Percentiles rank a stretch among this genome's conserved stretches.
Conservation (phyloP, 208 protist species). For the Entamoeba nuttalli region DNA sequence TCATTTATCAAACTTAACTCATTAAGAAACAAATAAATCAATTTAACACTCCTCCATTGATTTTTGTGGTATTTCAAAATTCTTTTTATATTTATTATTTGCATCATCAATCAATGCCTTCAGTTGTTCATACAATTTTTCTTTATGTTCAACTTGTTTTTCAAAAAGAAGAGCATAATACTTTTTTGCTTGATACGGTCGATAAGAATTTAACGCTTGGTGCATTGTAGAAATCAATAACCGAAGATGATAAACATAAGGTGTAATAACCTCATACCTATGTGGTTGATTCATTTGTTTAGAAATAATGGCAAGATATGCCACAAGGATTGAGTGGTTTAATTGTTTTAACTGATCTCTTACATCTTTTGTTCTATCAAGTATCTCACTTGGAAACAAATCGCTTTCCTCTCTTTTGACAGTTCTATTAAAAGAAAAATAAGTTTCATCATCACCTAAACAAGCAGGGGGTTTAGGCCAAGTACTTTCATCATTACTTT, state of each 20-base stretch:
- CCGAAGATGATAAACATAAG: not conserved
- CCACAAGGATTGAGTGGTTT: not conserved
- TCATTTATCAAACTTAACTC: no score
- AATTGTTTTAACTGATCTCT: not conserved
- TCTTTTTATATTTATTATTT: not conserved
- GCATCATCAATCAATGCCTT: not conserved
- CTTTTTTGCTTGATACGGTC: not conserved
- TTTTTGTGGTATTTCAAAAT: not conserved
- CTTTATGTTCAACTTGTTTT: not conserved
- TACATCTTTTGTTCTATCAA: not conserved
- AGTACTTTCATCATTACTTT: not conserved
- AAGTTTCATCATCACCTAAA: not conserved
- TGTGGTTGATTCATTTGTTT: not conserved
- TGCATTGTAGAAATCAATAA: not conserved
- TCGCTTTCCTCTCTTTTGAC: not conserved
- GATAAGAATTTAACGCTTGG: not conserved
- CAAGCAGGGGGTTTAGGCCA: not conserved
- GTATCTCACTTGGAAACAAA: not conserved
- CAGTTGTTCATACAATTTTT: not conserved
- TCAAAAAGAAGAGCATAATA: not conserved
- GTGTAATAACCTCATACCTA: not conserved
- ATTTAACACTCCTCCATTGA: not conserved
- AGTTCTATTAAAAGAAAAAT: not conserved
- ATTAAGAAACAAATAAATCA: no score
- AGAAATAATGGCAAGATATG: not conserved